Conservation (phyloP, 257 asterid genomes). For the Gynochthodes officinalis region DNA sequence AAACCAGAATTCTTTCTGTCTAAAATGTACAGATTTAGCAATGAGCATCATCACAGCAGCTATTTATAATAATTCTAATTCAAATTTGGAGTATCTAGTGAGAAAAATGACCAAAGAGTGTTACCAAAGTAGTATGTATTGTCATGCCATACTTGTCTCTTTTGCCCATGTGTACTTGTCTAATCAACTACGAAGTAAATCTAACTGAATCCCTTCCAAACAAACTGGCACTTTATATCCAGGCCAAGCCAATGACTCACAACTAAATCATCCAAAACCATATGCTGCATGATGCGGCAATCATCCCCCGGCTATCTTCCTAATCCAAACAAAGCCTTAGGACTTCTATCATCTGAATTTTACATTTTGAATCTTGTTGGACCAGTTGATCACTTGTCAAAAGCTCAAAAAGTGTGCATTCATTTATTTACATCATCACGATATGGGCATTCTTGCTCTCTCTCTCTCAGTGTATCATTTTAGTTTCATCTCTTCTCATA, state of each 20-base stretch:
- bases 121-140: no score
- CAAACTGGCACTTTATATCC: background rate
- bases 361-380: background rate
- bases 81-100: background rate
- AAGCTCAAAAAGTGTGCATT: background rate
- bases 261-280: background rate
- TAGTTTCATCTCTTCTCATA: background rate
- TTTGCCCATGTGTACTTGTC: background rate
- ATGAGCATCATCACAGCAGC: background rate
- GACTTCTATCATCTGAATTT: background rate
- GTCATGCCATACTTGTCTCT: background rate
- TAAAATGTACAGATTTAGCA: background rate
- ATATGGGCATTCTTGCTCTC: background rate
- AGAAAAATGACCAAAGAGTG: background rate
- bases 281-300: background rate
- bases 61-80: background rate
- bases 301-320: background rate
- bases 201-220: background rate
- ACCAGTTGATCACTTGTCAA: background rate
- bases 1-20: background rate
- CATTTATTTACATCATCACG: background rate
- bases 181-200: background rate
- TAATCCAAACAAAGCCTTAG: background rate
- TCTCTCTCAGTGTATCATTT: background rate
- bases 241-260: background rate